phyloP scores from a whole-genome alignment of 306 rosid species.

The Clitoria ternatea region DNA sequence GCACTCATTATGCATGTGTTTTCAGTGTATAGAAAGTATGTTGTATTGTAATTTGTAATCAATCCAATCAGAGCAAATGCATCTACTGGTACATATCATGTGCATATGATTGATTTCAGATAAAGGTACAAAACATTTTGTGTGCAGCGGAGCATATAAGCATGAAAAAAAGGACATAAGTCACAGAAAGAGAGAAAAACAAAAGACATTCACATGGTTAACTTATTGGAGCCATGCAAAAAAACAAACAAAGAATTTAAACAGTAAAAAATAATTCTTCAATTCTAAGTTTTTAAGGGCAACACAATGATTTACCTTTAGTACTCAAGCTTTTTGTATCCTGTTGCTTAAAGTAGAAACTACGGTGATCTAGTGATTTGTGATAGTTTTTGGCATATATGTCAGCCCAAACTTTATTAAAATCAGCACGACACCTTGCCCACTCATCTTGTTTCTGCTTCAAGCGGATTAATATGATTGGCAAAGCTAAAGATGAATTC shows the following conservation, averaged over 20 bases:
- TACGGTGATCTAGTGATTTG: slow-evolving; percentile 96
- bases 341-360: slow-evolving; percentile 98
- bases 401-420: slow-evolving; percentile 93
- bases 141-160: not conserved
- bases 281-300: not conserved
- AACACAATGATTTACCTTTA: slow-evolving; percentile 58
- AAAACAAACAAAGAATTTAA: too few relatives aligned
- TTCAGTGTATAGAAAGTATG: not conserved
- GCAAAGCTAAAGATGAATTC: slow-evolving; percentile 80
- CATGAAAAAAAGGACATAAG: not conserved
- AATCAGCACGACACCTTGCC: slow-evolving; percentile 88
- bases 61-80: slow-evolving; percentile 8
- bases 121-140: not conserved
- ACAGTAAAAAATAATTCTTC: too few relatives aligned
- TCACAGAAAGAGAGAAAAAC: too few relatives aligned
- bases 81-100: not conserved
- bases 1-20: not conserved
- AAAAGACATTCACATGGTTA: not conserved
- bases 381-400: slow-evolving; percentile 92
- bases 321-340: slow-evolving; percentile 90
- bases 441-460: slow-evolving; percentile 99
- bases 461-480: slow-evolving; percentile 82
- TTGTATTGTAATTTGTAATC: not conserved
- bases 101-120: not conserved
- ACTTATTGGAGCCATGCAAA: not conserved